Evolutionary conservation across 2,329 filamentous ascomycete genomes (phyloP).

Genomic region (Aspergillus sp.): DNA sequence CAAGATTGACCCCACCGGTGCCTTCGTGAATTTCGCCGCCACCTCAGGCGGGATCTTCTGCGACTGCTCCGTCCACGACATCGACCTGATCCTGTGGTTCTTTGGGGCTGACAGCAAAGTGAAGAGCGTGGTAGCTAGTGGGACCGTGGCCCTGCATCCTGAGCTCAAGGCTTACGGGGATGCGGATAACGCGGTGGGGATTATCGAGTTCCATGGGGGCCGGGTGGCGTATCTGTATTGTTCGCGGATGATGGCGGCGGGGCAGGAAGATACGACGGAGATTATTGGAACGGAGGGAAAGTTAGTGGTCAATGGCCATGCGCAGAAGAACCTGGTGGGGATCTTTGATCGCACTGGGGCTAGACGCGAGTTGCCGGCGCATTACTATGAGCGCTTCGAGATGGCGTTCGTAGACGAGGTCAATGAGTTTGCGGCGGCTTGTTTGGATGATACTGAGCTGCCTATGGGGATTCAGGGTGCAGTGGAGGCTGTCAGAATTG

Average conservation of each 20-base stretch:
- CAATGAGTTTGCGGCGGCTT: slow-evolving; percentile 62
- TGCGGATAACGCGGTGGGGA: slow-evolving; percentile 62
- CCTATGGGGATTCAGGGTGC: slow-evolving; percentile 60
- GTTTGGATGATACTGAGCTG: slow-evolving; percentile 56
- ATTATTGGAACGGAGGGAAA: slow-evolving; percentile 68
- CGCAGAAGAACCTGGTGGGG: slow-evolving; percentile 58
- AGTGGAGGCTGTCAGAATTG: slow-evolving; percentile 60
- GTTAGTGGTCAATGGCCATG: slow-evolving; percentile 62
- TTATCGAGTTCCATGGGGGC: slow-evolving; percentile 66
- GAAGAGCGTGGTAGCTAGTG: slow-evolving; percentile 58
- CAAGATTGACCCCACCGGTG: slow-evolving; percentile 63
- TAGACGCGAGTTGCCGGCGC: slow-evolving; percentile 59
- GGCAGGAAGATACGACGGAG: slow-evolving; percentile 68
- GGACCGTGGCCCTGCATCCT: slow-evolving; percentile 61
- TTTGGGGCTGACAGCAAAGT: slow-evolving; percentile 56
- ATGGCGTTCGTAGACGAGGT: slow-evolving; percentile 66
- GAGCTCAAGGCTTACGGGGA: slow-evolving; percentile 59
- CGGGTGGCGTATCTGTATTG: slow-evolving; percentile 66
- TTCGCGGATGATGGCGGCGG: slow-evolving; percentile 66
- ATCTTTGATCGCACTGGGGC: slow-evolving; percentile 57
- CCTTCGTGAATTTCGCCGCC: slow-evolving; percentile 67
- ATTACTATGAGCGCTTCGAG: slow-evolving; percentile 66
- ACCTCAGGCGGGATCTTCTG: slow-evolving; percentile 69
- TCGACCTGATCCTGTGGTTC: slow-evolving; percentile 65
- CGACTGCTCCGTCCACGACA: slow-evolving; percentile 70